These are phyloP conservation scores for Suhomyces choctaworum DNA, from an alignment of 1,139 yeast species.

Conservation along the genomic window DNA sequence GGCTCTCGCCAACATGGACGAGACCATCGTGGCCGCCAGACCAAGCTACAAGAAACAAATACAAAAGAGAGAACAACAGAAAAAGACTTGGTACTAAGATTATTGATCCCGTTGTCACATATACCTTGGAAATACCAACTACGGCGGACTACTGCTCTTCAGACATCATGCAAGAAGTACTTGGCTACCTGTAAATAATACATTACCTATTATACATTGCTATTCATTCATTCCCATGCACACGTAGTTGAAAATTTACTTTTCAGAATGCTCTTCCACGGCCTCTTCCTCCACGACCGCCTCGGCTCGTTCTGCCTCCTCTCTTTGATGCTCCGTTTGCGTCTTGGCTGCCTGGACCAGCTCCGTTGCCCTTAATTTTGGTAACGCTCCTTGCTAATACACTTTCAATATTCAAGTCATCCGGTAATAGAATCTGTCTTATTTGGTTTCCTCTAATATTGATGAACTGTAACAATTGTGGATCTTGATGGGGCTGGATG, in stretches of 20 bases:
- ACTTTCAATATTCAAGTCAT: constrained; percentile 78
- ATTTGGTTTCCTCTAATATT: constrained; percentile 90
- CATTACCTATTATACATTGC: constrained; percentile 6
- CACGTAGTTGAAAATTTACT: neutral
- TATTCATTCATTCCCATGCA: constrained; percentile 5
- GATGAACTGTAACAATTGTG: constrained; percentile 72
- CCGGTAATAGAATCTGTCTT: constrained; percentile 83
- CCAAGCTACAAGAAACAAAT: constrained; percentile 61
- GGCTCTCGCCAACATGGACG: constrained; percentile 75
- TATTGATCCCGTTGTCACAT: no score
- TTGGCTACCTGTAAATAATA: constrained; percentile 11
- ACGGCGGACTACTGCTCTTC: neutral
- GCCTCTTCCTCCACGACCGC: constrained; percentile 24
- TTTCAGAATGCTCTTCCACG: constrained; percentile 14
- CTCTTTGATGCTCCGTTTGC: constrained; percentile 15
- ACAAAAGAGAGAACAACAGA: constrained; percentile 49
- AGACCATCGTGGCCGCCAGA: constrained; percentile 63
- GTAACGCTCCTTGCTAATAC: constrained; percentile 52
- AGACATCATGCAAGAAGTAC: neutral
- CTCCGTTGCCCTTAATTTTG: constrained; percentile 42
- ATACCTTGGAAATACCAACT: neutral
- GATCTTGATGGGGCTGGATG: constrained; percentile 71
- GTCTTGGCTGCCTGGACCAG: constrained; percentile 37
- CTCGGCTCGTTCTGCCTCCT: constrained; percentile 18
- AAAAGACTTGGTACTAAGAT: constrained; percentile 46